Percentiles rank a stretch among this genome's conserved stretches.
Conservation (phyloP, 2,329 filamentous ascomycete species). For the Xylariaceae sp. region DNA sequence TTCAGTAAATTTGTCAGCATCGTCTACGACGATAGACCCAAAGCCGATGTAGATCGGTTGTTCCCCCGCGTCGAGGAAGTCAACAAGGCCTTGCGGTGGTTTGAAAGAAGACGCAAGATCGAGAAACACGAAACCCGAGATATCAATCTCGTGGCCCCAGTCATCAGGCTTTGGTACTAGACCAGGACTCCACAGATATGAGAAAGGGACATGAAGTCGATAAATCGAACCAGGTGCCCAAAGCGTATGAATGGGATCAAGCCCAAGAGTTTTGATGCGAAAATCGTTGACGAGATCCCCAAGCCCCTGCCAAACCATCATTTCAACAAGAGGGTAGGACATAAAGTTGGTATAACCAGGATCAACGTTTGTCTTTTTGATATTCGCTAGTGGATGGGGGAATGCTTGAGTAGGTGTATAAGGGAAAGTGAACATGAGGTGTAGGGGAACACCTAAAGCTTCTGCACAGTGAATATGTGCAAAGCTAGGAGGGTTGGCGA, state of each 20-base stretch:
- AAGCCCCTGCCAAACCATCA: slow-evolving; percentile 91
- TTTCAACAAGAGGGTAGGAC: slow-evolving; percentile 79
- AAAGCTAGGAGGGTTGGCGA: slow-evolving; percentile 82
- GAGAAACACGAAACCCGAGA: slow-evolving; percentile 80
- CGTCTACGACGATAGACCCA: slow-evolving; percentile 77
- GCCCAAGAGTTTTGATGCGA: slow-evolving; percentile 68
- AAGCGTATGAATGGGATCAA: slow-evolving; percentile 77
- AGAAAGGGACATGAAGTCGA: slow-evolving; percentile 76
- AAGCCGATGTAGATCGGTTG: slow-evolving; percentile 77
- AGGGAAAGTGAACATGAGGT: slow-evolving; percentile 90
- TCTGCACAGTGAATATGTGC: slow-evolving; percentile 83
- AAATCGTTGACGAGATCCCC: slow-evolving; percentile 81
- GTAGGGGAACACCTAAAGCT: slow-evolving; percentile 76
- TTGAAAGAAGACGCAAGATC: slow-evolving; percentile 68
- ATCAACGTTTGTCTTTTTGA: slow-evolving; percentile 76
- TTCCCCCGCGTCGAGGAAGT: slow-evolving; percentile 63
- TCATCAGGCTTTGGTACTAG: slow-evolving; percentile 72
- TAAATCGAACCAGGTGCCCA: slow-evolving; percentile 80
- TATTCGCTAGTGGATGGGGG: slow-evolving; percentile 78
- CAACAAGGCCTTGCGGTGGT: slow-evolving; percentile 60
- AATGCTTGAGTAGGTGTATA: slow-evolving; percentile 79
- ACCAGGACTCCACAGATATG: slow-evolving; percentile 74
- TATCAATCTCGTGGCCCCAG: slow-evolving; percentile 73
- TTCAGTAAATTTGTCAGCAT: slow-evolving; percentile 70
- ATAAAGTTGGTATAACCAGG: slow-evolving; percentile 80